These are phyloP conservation scores for Albugo candida DNA, from an alignment of 352 stramenopile genomes.

Conservation along the genomic window DNA sequence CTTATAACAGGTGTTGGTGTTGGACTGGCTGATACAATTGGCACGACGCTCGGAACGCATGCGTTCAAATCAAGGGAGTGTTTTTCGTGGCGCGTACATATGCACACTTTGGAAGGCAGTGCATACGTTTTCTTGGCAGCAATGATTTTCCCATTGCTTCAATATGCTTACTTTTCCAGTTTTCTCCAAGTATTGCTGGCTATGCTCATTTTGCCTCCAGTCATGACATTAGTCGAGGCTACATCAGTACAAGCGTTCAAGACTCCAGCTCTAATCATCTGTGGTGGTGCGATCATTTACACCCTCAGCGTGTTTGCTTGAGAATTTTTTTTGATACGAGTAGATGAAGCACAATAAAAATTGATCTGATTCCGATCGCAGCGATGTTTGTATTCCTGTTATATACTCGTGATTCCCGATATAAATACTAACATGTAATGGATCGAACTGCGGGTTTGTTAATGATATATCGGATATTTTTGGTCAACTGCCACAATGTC, in stretches of 20 bases:
- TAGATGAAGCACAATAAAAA: no score
- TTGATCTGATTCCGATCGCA: no score
- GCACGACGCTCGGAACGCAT: conserved; percentile 60
- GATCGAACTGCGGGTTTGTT: no score
- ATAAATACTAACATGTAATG: no score
- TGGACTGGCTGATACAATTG: conserved; percentile 49
- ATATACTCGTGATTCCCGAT: no score
- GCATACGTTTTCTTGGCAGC: conserved; percentile 58
- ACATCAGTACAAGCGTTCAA: conserved; percentile 70
- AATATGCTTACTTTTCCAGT: conserved; percentile 60
- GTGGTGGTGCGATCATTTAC: conserved; percentile 49
- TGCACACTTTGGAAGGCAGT: conserved; percentile 48
- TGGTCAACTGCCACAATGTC: no score
- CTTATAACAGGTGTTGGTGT: conserved; percentile 61
- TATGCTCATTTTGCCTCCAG: conserved; percentile 58
- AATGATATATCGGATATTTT: no score
- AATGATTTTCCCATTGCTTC: conserved; percentile 53
- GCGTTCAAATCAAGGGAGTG: conserved; percentile 63
- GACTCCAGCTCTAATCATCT: conserved; percentile 65
- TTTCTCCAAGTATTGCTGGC: conserved; percentile 52
- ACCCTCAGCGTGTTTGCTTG: conserved; percentile 13
- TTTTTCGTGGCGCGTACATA: conserved; percentile 67
- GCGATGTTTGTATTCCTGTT: no score
- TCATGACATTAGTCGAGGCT: conserved; percentile 67
- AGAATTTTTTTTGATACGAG: no score